Percentiles rank a stretch among this genome's conserved stretches.
Conservation (phyloP, 2,329 filamentous ascomycete species). For the Claviceps humidiphila region DNA sequence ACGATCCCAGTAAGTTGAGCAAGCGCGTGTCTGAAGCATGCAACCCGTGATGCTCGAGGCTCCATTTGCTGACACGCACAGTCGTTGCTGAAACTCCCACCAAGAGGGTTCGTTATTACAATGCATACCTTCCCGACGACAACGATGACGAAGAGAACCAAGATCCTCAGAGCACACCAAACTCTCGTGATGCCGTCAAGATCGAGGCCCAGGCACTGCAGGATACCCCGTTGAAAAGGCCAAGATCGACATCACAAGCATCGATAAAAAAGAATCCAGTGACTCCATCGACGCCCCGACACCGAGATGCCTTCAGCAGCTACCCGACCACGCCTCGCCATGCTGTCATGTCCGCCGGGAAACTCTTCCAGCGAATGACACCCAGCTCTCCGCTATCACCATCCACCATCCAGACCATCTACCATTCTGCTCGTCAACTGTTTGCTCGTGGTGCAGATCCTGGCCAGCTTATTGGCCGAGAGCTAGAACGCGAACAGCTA, state of each 20-base stretch:
- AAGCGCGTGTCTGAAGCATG: neutral
- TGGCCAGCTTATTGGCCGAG: slow-evolving; percentile 64
- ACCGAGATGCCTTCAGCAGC: slow-evolving; percentile 63
- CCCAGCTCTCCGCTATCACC: slow-evolving; percentile 64
- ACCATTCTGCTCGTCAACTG: slow-evolving; percentile 74
- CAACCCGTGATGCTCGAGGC: neutral
- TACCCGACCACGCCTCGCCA: slow-evolving; percentile 71
- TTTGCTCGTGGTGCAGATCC: slow-evolving; percentile 72
- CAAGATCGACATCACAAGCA: slow-evolving; percentile 17
- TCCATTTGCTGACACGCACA: slow-evolving; percentile 7
- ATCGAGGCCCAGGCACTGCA: slow-evolving; percentile 31
- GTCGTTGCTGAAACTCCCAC: slow-evolving; percentile 20
- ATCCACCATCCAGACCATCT: slow-evolving; percentile 58
- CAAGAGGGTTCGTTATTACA: slow-evolving; percentile 33
- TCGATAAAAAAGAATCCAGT: slow-evolving; percentile 35
- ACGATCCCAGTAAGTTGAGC: slow-evolving; percentile 17
- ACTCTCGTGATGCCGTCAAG: slow-evolving; percentile 22
- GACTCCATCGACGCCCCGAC: slow-evolving; percentile 62
- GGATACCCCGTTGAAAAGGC: slow-evolving; percentile 15
- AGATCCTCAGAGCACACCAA: slow-evolving; percentile 24
- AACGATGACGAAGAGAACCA: slow-evolving; percentile 51
- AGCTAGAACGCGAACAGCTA: slow-evolving; percentile 53
- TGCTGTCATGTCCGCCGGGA: slow-evolving; percentile 64
- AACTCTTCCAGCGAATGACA: slow-evolving; percentile 63
- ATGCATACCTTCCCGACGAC: slow-evolving; percentile 32